These are phyloP conservation scores for Dictyostelium brefeldianum DNA, from an alignment of 78 protist genomes.

Conservation along the genomic window DNA sequence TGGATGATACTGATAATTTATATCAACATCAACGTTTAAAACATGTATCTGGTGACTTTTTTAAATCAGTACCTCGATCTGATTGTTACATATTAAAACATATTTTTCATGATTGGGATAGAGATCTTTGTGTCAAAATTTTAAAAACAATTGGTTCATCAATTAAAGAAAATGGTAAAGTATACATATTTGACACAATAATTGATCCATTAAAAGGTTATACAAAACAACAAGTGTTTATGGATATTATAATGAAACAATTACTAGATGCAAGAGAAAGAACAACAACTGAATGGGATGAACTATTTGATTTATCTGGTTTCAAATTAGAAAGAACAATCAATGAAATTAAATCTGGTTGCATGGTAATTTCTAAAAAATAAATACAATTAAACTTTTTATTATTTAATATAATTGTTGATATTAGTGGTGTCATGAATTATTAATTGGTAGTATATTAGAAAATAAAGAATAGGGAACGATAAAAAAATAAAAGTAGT, in stretches of 20 bases:
- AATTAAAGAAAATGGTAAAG: conserved; percentile 38
- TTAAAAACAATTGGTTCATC: conserved; percentile 3
- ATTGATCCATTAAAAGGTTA: not conserved
- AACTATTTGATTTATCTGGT: not conserved
- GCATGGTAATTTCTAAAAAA: conserved; percentile 10
- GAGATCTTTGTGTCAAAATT: conserved; percentile 5
- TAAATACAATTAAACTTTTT: not conserved
- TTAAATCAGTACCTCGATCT: conserved; percentile 49
- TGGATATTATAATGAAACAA: not conserved
- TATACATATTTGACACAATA: conserved; percentile 13
- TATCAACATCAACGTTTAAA: not conserved
- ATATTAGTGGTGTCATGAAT: conserved; percentile 68
- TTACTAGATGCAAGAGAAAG: not conserved
- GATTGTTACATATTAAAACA: conserved; percentile 45
- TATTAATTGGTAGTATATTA: conserved; percentile 11
- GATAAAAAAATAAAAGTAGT: no score
- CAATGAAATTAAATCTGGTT: not conserved
- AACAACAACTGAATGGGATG: not conserved
- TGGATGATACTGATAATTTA: not conserved
- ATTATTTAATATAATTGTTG: conserved; percentile 11
- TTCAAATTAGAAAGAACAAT: not conserved
- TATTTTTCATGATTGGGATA: not conserved
- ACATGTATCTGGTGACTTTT: conserved; percentile 34
- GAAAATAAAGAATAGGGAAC: not conserved
- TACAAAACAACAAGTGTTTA: not conserved